These are phyloP conservation scores for Termitomyces bulborhizus DNA, from an alignment of 768 basidiomycete genomes.

Conservation along the genomic window DNA sequence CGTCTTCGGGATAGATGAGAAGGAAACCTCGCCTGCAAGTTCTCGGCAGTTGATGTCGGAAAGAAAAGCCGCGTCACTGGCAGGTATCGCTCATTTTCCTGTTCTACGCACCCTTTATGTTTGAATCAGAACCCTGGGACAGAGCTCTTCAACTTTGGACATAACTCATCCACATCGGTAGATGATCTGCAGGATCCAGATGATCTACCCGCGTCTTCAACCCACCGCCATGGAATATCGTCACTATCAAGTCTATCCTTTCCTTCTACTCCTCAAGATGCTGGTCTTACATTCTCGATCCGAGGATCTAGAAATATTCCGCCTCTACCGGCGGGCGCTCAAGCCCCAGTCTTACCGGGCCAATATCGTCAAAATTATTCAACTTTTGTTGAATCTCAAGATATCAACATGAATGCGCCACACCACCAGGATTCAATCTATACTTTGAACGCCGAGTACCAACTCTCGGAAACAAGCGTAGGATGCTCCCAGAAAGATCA, in stretches of 20 bases:
- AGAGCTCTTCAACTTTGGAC: not conserved
- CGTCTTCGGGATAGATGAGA: not conserved
- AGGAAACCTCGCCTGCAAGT: not conserved
- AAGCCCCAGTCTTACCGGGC: not conserved
- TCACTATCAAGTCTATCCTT: not conserved
- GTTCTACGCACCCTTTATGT: not conserved
- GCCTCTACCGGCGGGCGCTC: not conserved
- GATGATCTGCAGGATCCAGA: not conserved
- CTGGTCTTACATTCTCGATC: not conserved
- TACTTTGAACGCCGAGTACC: not conserved
- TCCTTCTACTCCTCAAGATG: not conserved
- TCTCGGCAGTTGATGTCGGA: not conserved
- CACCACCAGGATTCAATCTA: not conserved
- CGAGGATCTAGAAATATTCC: not conserved
- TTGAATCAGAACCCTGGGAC: not conserved
- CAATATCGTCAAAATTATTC: not conserved
- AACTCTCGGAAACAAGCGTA: not conserved
- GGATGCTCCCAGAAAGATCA: not conserved
- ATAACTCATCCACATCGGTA: not conserved
- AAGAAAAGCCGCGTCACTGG: not conserved
- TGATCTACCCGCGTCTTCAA: not conserved
- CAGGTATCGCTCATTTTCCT: not conserved
- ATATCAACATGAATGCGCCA: not conserved
- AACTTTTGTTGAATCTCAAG: not conserved
- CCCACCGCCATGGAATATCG: not conserved